Evolutionary conservation across 331 rosid species (phyloP).

Genomic region (Quercus tomentella): DNA sequence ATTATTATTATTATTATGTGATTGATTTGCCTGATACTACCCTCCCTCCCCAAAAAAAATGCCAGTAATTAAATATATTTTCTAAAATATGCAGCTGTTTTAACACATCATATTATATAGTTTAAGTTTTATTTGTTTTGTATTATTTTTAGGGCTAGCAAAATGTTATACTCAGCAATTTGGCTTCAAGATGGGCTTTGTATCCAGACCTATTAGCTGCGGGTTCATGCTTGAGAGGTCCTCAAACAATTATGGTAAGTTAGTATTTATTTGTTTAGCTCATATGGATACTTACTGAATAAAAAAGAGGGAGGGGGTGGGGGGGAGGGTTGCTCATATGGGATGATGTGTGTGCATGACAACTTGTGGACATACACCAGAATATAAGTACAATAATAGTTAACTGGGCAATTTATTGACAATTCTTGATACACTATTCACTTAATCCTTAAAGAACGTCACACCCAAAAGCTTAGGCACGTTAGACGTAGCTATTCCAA

Average conservation of each 20-base stretch:
- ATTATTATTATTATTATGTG: background rate
- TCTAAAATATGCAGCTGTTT: background rate
- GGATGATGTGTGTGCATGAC: background rate
- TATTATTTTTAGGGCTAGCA: background rate
- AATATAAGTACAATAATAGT: too few relatives aligned
- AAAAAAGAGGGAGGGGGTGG: background rate
- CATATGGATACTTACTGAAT: background rate
- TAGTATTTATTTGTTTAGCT: background rate
- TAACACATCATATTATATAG: background rate
- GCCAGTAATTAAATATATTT: background rate
- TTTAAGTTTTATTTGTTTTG: background rate
- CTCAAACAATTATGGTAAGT: conserved; percentile 81
- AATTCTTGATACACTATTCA: too few relatives aligned
- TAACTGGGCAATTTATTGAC: too few relatives aligned
- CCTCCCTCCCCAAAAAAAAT: too few relatives aligned
- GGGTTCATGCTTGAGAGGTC: conserved; percentile 94
- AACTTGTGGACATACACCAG: background rate
- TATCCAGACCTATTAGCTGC: conserved; percentile 34
- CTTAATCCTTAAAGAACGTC: too few relatives aligned
- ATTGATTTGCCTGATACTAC: background rate
- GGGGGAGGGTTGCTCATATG: background rate
- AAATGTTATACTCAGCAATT: background rate
- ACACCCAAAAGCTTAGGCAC: too few relatives aligned
- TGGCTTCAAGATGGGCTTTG: background rate
- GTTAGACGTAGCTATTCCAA: too few relatives aligned